Conservation (phyloP, 805 yeast species). For the Ogataea neopini region DNA sequence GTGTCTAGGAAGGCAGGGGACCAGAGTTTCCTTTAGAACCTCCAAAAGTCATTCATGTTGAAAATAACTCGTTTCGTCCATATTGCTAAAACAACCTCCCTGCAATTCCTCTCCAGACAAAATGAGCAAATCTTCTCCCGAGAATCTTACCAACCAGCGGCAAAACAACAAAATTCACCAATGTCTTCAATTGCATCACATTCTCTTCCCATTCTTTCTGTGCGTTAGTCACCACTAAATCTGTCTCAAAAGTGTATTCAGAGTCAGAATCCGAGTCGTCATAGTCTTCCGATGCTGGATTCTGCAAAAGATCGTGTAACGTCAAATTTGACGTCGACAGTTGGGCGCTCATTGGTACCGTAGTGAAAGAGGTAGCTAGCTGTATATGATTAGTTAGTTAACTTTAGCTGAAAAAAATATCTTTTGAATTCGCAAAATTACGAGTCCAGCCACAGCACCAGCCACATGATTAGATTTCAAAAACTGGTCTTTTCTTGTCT, state of each 20-base stretch:
- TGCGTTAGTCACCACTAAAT: slow-evolving; percentile 39
- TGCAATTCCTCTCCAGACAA: slow-evolving; percentile 35
- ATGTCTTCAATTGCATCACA: slow-evolving; percentile 55
- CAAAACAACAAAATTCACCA: slow-evolving; percentile 57
- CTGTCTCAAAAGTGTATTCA: slow-evolving; percentile 36
- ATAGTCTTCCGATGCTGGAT: slow-evolving; percentile 4
- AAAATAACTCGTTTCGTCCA: too few species aligned
- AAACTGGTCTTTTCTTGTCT: too few species aligned
- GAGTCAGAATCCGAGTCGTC: slow-evolving; percentile 20
- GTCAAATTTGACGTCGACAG: slow-evolving; percentile 15
- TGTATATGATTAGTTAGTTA: not conserved
- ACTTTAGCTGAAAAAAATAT: not conserved
- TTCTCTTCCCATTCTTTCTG: slow-evolving; percentile 78
- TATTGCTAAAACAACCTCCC: slow-evolving; percentile 6
- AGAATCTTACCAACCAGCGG: slow-evolving; percentile 68
- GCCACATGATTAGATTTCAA: too few species aligned
- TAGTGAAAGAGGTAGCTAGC: not conserved
- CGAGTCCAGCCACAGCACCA: not conserved
- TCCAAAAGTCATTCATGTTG: too few species aligned
- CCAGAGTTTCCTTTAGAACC: too few species aligned
- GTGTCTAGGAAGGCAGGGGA: too few species aligned
- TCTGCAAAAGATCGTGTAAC: slow-evolving; percentile 13
- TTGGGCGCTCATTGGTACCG: slow-evolving; percentile 4
- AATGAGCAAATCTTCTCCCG: slow-evolving; percentile 60
- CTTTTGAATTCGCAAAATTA: not conserved